Evolutionary conservation across 2,329 filamentous ascomycete species (phyloP).

Genomic region (Penicillium sumatraense): DNA sequence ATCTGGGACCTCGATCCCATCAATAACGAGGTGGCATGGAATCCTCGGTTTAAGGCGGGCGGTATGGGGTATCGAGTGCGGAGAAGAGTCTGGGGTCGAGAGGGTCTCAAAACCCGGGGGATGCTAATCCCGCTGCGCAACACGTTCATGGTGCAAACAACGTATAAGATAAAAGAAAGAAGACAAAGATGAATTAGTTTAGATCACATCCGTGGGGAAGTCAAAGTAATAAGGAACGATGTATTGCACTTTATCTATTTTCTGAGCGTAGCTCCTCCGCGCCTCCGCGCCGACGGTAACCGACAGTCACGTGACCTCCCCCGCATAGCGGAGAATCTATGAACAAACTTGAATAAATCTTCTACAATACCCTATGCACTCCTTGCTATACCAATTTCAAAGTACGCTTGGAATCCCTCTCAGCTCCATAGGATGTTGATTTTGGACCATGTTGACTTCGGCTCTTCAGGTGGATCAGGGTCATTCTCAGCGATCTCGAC

Average conservation of each 20-base stretch:
- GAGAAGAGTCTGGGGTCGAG: slow-evolving; percentile 32
- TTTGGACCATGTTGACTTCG: slow-evolving; percentile 9
- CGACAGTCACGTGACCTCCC: slow-evolving; percentile 29
- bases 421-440: slow-evolving; percentile 14
- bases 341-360: neutral
- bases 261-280: slow-evolving; percentile 11
- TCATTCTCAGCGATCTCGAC: slow-evolving; percentile 20
- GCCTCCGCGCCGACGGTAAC: slow-evolving; percentile 30
- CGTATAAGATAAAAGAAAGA: neutral
- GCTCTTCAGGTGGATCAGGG: slow-evolving; percentile 14
- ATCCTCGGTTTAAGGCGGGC: slow-evolving; percentile 34
- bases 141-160: slow-evolving; percentile 31
- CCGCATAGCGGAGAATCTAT: slow-evolving; percentile 15
- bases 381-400: too few relatives aligned
- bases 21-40: slow-evolving; percentile 40
- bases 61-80: slow-evolving; percentile 28
- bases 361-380: neutral
- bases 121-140: slow-evolving; percentile 37
- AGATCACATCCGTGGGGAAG: neutral
- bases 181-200: neutral
- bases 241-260: slow-evolving; percentile 25
- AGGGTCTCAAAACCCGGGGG: slow-evolving; percentile 31
- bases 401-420: too few relatives aligned
- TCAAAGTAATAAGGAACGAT: slow-evolving; percentile 7
- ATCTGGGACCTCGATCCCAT: slow-evolving; percentile 46